Percentiles rank a stretch among this genome's conserved stretches.
Evolutionary conservation across 1,139 yeast genomes (phyloP).

Genomic region (Suhomyces bokatorum): DNA sequence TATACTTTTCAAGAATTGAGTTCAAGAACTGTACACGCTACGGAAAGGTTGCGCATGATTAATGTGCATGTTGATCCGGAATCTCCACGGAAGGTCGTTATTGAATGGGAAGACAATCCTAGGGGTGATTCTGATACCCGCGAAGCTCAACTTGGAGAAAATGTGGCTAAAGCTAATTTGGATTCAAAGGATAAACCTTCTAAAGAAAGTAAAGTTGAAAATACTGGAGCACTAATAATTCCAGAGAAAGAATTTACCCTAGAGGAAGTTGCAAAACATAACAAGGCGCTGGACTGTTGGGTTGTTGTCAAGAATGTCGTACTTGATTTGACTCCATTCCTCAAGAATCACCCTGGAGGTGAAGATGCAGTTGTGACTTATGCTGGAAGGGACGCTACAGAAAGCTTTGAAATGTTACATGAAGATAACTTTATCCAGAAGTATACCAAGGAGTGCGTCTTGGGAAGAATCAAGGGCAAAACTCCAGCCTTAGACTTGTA

Average conservation of each 20-base stretch:
- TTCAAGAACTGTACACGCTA: conserved; percentile 21
- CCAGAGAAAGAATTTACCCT: conserved; percentile 46
- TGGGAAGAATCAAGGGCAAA: conserved; percentile 52
- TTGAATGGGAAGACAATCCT: conserved; percentile 26
- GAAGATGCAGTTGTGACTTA: conserved; percentile 65
- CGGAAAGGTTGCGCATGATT: conserved; percentile 44
- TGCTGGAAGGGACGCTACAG: conserved; percentile 92
- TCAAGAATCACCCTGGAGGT: conserved; percentile 90
- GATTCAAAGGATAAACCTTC: neutral
- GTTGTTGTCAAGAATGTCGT: conserved; percentile 81
- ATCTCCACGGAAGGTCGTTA: conserved; percentile 28
- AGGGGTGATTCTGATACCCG: neutral
- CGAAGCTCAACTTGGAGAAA: neutral
- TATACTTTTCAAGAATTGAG: conserved; percentile 35
- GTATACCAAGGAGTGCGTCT: conserved; percentile 47
- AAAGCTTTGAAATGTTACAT: conserved; percentile 66
- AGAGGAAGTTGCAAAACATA: conserved; percentile 67
- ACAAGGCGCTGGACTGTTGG: conserved; percentile 74
- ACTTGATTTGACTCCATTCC: conserved; percentile 77
- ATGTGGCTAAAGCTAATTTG: neutral
- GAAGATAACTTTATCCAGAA: conserved; percentile 54
- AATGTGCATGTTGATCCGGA: conserved; percentile 48
- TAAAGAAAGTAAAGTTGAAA: neutral
- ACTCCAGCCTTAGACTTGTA: conserved; percentile 39
- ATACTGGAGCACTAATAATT: conserved; percentile 25